Evolutionary conservation across 75 land plant genomes (phyloP), one percentile per base, ranked within the genome.

Genomic region (Ceratopteris richardii): DNA sequence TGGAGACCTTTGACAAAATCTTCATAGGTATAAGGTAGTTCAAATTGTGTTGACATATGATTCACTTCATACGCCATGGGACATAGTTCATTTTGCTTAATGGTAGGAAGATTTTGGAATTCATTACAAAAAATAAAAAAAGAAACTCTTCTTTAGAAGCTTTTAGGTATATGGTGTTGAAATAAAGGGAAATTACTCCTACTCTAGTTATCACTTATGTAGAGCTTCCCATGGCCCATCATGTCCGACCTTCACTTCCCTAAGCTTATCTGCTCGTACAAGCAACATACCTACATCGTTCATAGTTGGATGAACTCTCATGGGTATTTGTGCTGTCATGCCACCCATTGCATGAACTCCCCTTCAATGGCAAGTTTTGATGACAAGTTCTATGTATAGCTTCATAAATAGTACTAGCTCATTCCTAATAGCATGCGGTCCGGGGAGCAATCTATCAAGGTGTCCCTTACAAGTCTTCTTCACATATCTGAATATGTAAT

Each of bases 191-290:
- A n/a, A n/a, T n/a, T n/a, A n/a, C n/a, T n/a, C n/a, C n/a, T n/a
- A n/a, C n/a, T n/a, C n/a, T n/a, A n/a, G n/a, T n/a, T n/a, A n/a
- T n/a, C n/a, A n/a, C n/a, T n/a, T n/a, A n/a, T n/a, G n/a, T n/a
- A n/a, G n/a, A n/a, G 97, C 97, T 22, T 88, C 97, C 97, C 97
- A 91, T 4, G 97, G 88, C 19, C 97, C 97, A 62, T 91, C 97
- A 60, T 91, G 97, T 0, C 94, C 97, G 1, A 94, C 97, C 25
- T 22, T 70, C 26, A 88, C 97, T 60, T 91, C 97, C 9, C 97
- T 66, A 17, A 77, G 76, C 64, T 91, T 91, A 82, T 91, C 97
- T 51, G 77, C 79, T 54, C 72, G 51, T 11, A 91, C 87, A 31
- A 84, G 70, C 10, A 71, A 83, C 20, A 80, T 58, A 9, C 94